These are phyloP conservation scores for Lathyrus aphaca DNA, from an alignment of 306 rosid species.

Conservation along the genomic window DNA sequence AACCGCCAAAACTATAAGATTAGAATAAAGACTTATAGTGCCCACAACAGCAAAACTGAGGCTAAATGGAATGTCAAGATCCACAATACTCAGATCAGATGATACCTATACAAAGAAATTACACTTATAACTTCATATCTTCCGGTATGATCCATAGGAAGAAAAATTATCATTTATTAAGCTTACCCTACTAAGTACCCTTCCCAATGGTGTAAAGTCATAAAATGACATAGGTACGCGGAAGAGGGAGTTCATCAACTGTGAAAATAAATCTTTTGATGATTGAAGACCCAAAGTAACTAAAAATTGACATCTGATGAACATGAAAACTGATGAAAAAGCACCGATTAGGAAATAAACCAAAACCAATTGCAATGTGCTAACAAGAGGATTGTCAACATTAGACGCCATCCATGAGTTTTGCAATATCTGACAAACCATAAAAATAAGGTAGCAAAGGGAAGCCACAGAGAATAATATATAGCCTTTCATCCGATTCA, in stretches of 20 bases:
- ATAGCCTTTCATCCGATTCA: constrained; percentile 53
- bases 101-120: constrained; percentile 39
- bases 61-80: constrained; percentile 54
- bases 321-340: constrained; percentile 31
- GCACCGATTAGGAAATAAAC: constrained; percentile 47
- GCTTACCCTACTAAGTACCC: constrained; percentile 38
- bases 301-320: constrained; percentile 39
- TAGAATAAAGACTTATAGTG: constrained; percentile 31
- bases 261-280: constrained; percentile 46
- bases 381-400: too few species aligned
- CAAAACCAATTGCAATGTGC: too few species aligned
- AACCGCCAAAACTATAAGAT: constrained; percentile 46
- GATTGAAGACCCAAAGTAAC: constrained; percentile 25
- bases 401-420: too few species aligned
- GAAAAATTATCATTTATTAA: not conserved
- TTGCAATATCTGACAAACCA: constrained; percentile 39
- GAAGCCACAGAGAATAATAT: constrained; percentile 38
- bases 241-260: constrained; percentile 57
- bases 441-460: constrained; percentile 36
- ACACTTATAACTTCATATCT: not conserved
- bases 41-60: constrained; percentile 31
- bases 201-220: constrained; percentile 64
- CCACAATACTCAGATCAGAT: constrained; percentile 54
- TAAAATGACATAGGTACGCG: constrained; percentile 61
- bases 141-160: not conserved